A percentile compares a stretch with the other conserved stretches of the same genome.
phyloP scores from a whole-genome alignment of 345 rosid genomes.

The Brassica incana region DNA sequence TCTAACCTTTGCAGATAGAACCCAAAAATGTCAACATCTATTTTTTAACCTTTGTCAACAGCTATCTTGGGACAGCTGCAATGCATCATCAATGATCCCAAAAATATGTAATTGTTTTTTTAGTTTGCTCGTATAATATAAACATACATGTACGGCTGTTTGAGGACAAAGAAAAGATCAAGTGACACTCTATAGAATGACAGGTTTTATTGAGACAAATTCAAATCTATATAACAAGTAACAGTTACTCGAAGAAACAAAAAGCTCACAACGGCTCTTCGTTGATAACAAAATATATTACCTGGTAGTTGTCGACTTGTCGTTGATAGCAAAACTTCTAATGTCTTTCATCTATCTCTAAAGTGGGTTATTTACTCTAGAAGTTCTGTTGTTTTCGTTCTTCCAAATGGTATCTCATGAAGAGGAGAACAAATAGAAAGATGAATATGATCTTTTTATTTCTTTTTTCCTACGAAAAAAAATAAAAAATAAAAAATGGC shows the following conservation, averaged over 20 bases:
- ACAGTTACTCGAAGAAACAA: not conserved
- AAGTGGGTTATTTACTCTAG: not conserved
- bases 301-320: not conserved
- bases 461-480: not conserved
- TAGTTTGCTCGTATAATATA: not conserved
- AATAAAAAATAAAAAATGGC: not conserved
- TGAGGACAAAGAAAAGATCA: conserved; percentile 12
- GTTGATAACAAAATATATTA: not conserved
- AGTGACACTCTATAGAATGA: conserved; percentile 1
- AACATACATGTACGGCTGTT: conserved; percentile 24
- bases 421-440: not conserved
- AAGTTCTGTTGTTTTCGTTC: not conserved
- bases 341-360: not conserved
- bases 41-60: not conserved
- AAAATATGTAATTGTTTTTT: not conserved
- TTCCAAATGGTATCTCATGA: not conserved
- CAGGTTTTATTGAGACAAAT: conserved; percentile 13
- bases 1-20: not conserved
- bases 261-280: not conserved
- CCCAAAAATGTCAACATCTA: not conserved
- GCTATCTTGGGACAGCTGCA: not conserved
- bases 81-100: not conserved
- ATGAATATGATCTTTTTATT: not conserved
- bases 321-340: not conserved
- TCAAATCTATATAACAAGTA: conserved; percentile 9